Base-by-base conservation (phyloP, 2,329 filamentous ascomycete species). In the Rhytidhysteron rufulum region DNA sequence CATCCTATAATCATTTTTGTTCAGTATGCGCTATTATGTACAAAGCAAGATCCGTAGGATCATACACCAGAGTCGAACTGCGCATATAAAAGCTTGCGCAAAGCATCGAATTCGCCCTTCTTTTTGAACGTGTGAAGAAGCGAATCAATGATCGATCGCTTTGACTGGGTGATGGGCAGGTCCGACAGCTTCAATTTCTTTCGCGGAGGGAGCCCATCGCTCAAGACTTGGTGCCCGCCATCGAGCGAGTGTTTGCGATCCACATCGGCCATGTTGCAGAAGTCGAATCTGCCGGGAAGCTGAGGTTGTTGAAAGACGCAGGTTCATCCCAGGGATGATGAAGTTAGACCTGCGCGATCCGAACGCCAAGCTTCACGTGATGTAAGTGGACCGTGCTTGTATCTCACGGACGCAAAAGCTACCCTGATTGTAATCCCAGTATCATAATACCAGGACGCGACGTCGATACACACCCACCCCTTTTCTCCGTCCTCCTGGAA, bases 111-210 rank as follows among this genome's bases (percentile, higher is more conserved):
- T 42, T 85, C 85, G 45, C 87, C 87, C 65, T 88, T 88, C 69
- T 90, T 91, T 67, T 90, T 90, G 70, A 90, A 91, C 9, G 78
- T 83, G 58, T 87, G 83, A n/a, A 86, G 79, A 17, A 91, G 75
- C 13, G 75, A 78, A 53, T 90, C 86, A 41, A 91, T 88, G 2
- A 83, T 82, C 2, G 78, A 77, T 48, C 85, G 77, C 38, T 87
- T 86, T n/a, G 80, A 77, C 3, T 83, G 84, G 4, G 85, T 78
- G 16, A 90, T 68, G 2, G 86, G 86, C 15, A 91, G 73, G 52
- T 91, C 86, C 0, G 83, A 83, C 3, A 85, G 79, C 62, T 88
- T 88, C 60, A 84, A 79, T 55, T 80, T 85, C 52, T 75, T 77
- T 50, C 71, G 69, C 30, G 61, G 51, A 30, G 63, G 51, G 25